Base-by-base conservation (phyloP, 2,329 filamentous ascomycete species). In the Didymella pomorum region DNA sequence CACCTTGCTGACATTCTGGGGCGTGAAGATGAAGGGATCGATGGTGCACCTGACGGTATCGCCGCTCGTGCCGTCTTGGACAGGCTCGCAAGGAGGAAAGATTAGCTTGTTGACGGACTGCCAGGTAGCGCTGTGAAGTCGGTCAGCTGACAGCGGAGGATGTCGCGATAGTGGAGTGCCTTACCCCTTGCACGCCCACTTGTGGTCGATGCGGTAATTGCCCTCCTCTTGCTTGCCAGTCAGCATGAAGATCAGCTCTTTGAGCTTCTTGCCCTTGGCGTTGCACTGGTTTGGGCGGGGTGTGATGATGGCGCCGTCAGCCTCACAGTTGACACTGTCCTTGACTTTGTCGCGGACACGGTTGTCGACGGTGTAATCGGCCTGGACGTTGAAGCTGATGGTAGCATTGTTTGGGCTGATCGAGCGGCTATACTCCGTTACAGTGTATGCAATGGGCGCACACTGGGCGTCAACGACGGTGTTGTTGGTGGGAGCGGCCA, bases 171-270 rank as follows among this genome's bases (percentile, higher is more conserved):
- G 18, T 20, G 18, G 4, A 8, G 8, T 20, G 31, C 68, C 70
- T 54, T 55, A 75, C 72, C 64, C 65, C 29, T 68, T 56, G 52
- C 72, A 75, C 20, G 39, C 46, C 71, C 71, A 75, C 7, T 58
- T 59, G 57, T 75, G 72, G 1, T 62, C 64, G 33, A 75, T 61
- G 41, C 69, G 67, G 49, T 69, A 73, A 42, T 64, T 61, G 6
- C 62, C 65, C 37, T 60, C 43, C 3, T 66, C 61, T 37, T 69
- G 62, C 10, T 61, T 55, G 3, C 41, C 63, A 42, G 53, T 58
- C 3, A 73, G 59, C 48, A 70, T 67, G 28, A 72, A 71, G 0
- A 66, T 52, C 33, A 75, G 39, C 26, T 52, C 57, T 9, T 67
- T 56, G 9, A 61, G 56, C 39, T 45, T 60, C 9, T 65, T 54